Evolutionary conservation across 768 basidiomycete genomes (phyloP).

Genomic region (Podaxis sp.): DNA sequence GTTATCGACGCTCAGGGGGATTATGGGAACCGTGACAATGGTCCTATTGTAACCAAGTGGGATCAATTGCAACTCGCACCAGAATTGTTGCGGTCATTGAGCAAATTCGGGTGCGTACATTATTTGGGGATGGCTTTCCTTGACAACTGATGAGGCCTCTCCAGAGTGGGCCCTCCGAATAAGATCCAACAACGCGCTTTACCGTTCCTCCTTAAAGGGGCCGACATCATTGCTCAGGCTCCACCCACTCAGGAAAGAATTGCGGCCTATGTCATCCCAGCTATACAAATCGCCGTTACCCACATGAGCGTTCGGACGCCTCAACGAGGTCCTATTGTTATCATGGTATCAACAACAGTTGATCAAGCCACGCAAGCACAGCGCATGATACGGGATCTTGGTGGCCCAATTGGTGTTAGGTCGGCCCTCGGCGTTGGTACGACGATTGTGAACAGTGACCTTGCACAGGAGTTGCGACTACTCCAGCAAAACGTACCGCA

Average conservation of each 20-base stretch:
- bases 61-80: conserved; percentile 86
- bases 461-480: conserved; percentile 74
- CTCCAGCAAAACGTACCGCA: conserved; percentile 93
- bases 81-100: conserved; percentile 84
- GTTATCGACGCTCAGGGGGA: conserved; percentile 56
- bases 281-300: conserved; percentile 78
- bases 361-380: conserved; percentile 98
- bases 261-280: conserved; percentile 94
- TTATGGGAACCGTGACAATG: conserved; percentile 56
- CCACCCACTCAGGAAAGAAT: conserved; percentile 98
- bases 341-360: conserved; percentile 97
- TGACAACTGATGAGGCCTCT: conserved; percentile 3
- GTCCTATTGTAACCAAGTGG: conserved; percentile 92
- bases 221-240: conserved; percentile 98
- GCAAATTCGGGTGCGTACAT: conserved; percentile 84
- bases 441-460: conserved; percentile 59
- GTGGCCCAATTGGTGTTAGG: conserved; percentile 88
- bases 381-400: conserved; percentile 92
- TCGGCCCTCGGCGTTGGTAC: conserved; percentile 87
- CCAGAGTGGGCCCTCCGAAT: conserved; percentile 93
- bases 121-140: background rate
- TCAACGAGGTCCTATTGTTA: conserved; percentile 79
- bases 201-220: conserved; percentile 89
- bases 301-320: conserved; percentile 52
- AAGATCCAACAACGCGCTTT: conserved; percentile 98